Percentiles rank a stretch among this genome's conserved stretches.
Evolutionary conservation across 2,329 filamentous ascomycete genomes (phyloP).

Genomic region (Colletotrichum sp.): DNA sequence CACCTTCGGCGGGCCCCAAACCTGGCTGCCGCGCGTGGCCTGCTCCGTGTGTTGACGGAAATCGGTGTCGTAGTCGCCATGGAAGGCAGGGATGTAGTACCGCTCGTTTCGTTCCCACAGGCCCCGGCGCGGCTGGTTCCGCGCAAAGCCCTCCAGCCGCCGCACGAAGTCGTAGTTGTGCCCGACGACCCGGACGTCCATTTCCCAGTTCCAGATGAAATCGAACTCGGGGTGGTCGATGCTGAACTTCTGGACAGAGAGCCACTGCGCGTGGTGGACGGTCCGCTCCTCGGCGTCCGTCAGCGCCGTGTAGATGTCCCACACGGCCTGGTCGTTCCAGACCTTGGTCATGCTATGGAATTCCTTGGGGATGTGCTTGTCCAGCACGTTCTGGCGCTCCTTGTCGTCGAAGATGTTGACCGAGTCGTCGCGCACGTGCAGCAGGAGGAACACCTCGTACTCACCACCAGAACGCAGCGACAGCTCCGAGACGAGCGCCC

Average conservation of each 20-base stretch:
- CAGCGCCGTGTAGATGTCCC: slow-evolving; percentile 77
- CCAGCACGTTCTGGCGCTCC: slow-evolving; percentile 64
- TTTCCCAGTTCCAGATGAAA: slow-evolving; percentile 88
- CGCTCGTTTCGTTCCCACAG: slow-evolving; percentile 77
- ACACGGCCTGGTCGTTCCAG: slow-evolving; percentile 78
- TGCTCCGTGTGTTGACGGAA: slow-evolving; percentile 70
- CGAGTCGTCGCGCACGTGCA: slow-evolving; percentile 74
- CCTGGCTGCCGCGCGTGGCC: slow-evolving; percentile 51
- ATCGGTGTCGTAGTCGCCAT: slow-evolving; percentile 70
- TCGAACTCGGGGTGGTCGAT: slow-evolving; percentile 81
- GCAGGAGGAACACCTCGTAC: slow-evolving; percentile 80
- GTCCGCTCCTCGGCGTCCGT: slow-evolving; percentile 62
- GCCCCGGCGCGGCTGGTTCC: slow-evolving; percentile 72
- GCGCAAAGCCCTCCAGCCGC: slow-evolving; percentile 66
- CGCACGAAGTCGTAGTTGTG: slow-evolving; percentile 83
- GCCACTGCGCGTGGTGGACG: slow-evolving; percentile 69
- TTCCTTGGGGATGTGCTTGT: slow-evolving; percentile 70
- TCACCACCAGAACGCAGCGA: slow-evolving; percentile 79
- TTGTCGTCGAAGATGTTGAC: slow-evolving; percentile 63
- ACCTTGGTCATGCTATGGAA: slow-evolving; percentile 74
- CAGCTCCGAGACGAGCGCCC: slow-evolving; percentile 80
- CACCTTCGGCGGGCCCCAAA: slow-evolving; percentile 71
- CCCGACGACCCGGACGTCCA: slow-evolving; percentile 79
- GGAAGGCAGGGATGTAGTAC: slow-evolving; percentile 73
- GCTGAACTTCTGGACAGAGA: slow-evolving; percentile 77